A percentile compares a stretch with the other conserved stretches of the same genome.
phyloP scores from a whole-genome alignment of 202 grass and related monocot genomes.

The Schoenoplectus tabernaemontani region DNA sequence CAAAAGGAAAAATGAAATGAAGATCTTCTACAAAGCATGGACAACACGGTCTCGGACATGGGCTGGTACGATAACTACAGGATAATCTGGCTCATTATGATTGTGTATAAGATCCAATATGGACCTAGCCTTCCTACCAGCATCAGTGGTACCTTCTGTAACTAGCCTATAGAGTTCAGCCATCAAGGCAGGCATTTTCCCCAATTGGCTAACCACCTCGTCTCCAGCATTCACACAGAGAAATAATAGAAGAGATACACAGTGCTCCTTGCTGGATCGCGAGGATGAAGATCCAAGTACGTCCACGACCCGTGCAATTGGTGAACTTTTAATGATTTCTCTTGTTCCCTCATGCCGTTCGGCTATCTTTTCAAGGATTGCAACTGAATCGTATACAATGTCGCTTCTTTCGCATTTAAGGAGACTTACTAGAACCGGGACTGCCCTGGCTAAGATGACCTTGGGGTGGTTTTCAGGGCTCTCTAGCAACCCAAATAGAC shows the following conservation, averaged over 20 bases:
- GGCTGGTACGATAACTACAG: background rate
- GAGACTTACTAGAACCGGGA: slow-evolving; percentile 31
- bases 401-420: slow-evolving; percentile 29
- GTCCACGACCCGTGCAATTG: slow-evolving; percentile 33
- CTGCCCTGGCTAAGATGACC: slow-evolving; percentile 40
- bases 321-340: slow-evolving; percentile 34
- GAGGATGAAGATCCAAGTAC: slow-evolving; percentile 38
- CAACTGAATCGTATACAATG: slow-evolving; percentile 36
- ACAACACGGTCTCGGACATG: slow-evolving; percentile 27
- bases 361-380: slow-evolving; percentile 56
- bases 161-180: slow-evolving; percentile 51
- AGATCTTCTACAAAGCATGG: slow-evolving; percentile 27
- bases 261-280: slow-evolving; percentile 46
- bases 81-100: slow-evolving; percentile 28
- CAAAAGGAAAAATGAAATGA: background rate
- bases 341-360: slow-evolving; percentile 36
- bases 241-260: slow-evolving; percentile 41
- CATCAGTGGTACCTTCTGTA: slow-evolving; percentile 33
- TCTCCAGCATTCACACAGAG: slow-evolving; percentile 48
- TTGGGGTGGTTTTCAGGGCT: slow-evolving; percentile 34
- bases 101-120: slow-evolving; percentile 67
- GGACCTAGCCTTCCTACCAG: slow-evolving; percentile 44
- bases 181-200: slow-evolving; percentile 55
- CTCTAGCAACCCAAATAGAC: slow-evolving; percentile 55
- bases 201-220: slow-evolving; percentile 35